Base-by-base conservation (phyloP, 768 basidiomycete genomes). In the Serendipita sp. region DNA sequence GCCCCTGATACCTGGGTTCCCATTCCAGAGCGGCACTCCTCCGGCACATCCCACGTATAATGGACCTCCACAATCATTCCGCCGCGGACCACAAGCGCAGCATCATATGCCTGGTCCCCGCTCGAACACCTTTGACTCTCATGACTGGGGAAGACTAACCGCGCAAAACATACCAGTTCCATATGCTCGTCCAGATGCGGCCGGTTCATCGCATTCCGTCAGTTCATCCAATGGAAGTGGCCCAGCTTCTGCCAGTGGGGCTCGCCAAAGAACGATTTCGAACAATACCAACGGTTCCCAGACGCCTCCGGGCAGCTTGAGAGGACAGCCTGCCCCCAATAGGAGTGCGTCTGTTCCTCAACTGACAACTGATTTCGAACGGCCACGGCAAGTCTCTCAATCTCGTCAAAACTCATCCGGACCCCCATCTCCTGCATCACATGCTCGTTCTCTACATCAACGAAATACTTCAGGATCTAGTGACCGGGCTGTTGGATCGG, bases 141-240 rank as follows among this genome's bases (percentile, higher is more conserved):
- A 62, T 62, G 45, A 48, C 45, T 33, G 50, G 37, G 2, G 48
- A 18, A 44, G 64, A 43, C 23, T 55, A 45, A 50, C 37, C n/a
- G 37, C 52, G 16, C 44, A 84, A 86, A 63, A 81, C 83, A 80
- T 80, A 82, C 62, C 69, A 67, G 87, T 87, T 6, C 88, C 90
- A 0, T 91, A 91, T 72, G 84, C 81, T 31, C 84, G 87, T 65
- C 79, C 82, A 27, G 88, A 91, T 64, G 88, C 88, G 5, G 86
- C 90, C 4, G 83, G 81, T 50, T 91, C 89, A 0, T 81, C 84
- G 29, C 83, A 87, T 3, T 91, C 90, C 0, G 77, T 91, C 67
- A 87, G 85, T 71, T 91, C 90, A 31, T 48, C 55, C 16, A 64
- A 60, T 52, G 68, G 66, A 16, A 50, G 55, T n/a, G 48, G 44